phyloP scores from a whole-genome alignment of 805 yeast species.

The Helenozyma baotianmanensis region DNA sequence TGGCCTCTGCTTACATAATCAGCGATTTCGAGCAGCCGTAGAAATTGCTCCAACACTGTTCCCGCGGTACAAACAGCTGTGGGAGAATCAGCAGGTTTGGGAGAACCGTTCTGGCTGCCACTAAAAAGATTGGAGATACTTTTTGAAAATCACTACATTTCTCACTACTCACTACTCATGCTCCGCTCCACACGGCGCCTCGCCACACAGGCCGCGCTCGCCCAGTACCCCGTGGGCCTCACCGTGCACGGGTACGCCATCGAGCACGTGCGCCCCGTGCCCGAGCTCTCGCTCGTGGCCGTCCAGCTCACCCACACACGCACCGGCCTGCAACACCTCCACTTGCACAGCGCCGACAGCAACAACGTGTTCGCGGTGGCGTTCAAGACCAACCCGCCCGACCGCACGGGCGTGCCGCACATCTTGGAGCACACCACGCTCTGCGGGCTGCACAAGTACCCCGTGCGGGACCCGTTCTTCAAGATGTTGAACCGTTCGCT shows the following conservation, averaged over 20 bases:
- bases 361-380: constrained; percentile 81
- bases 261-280: constrained; percentile 60
- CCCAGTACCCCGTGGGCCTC: constrained; percentile 60
- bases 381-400: constrained; percentile 92
- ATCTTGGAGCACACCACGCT: constrained; percentile 93
- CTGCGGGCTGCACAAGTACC: constrained; percentile 88
- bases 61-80: too few relatives aligned
- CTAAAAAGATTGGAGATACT: too few relatives aligned
- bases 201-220: constrained; percentile 3
- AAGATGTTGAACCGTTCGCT: constrained; percentile 94
- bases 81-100: too few relatives aligned
- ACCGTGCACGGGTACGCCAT: constrained; percentile 65
- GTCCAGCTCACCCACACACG: constrained; percentile 61
- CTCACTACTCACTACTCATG: too few relatives aligned
- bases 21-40: too few relatives aligned
- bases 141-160: too few relatives aligned
- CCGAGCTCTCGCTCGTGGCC: constrained; percentile 79
- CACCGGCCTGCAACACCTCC: constrained; percentile 80
- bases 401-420: constrained; percentile 94
- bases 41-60: too few relatives aligned
- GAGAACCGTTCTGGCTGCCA: too few relatives aligned
- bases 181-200: too few relatives aligned
- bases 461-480: constrained; percentile 96
- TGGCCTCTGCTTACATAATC: too few relatives aligned
- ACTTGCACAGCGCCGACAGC: constrained; percentile 75